These are phyloP conservation scores for Monilinia vaccinii-corymbosi DNA, from an alignment of 2,329 filamentous ascomycete genomes.

Conservation along the genomic window DNA sequence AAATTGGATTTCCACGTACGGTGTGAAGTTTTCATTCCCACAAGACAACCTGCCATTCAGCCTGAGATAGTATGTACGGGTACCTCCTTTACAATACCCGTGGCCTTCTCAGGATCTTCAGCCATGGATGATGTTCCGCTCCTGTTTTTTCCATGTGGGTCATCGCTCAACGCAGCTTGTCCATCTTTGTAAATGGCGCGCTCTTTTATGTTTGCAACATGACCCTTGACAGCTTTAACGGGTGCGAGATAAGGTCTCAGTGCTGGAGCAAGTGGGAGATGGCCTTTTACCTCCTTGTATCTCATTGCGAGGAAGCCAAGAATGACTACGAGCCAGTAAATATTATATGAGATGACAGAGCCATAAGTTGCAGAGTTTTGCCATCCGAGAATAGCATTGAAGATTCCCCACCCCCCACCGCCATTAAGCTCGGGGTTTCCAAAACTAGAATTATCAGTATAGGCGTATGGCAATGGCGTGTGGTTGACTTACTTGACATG, in stretches of 20 bases:
- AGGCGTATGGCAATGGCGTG: not conserved
- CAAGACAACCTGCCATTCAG: not conserved
- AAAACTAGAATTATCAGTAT: slow-evolving; percentile 44
- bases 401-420: slow-evolving; percentile 75
- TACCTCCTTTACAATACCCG: slow-evolving; percentile 5
- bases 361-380: slow-evolving; percentile 82
- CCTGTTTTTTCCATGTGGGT: not conserved
- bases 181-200: not conserved
- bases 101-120: slow-evolving; percentile 7
- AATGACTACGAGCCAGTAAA: slow-evolving; percentile 76
- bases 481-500: slow-evolving; percentile 59
- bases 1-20: not conserved
- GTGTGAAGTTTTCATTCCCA: not conserved
- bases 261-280: slow-evolving; percentile 30
- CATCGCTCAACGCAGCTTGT: not conserved
- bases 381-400: slow-evolving; percentile 83
- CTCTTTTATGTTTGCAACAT: slow-evolving; percentile 4
- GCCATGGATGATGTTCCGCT: not conserved
- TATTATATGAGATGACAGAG: slow-evolving; percentile 76
- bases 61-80: slow-evolving; percentile 11
- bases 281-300: slow-evolving; percentile 52
- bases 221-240: not conserved
- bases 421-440: slow-evolving; percentile 66
- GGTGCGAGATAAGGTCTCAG: slow-evolving; percentile 1
- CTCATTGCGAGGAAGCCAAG: slow-evolving; percentile 53